phyloP scores from a whole-genome alignment of 1,139 yeast genomes.

The Yamadazyma blattariae region DNA sequence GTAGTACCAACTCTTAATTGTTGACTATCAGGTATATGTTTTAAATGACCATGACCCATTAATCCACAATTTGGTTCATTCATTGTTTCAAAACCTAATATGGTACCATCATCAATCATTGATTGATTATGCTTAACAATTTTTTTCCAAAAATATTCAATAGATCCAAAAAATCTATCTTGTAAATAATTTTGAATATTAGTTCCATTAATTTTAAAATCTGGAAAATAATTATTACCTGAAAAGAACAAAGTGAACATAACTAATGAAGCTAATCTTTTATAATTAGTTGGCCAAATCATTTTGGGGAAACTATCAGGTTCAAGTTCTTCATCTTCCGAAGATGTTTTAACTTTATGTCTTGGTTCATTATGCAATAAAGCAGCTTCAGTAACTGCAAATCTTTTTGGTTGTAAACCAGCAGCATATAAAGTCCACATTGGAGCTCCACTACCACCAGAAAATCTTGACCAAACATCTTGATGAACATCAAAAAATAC shows the following conservation, averaged over 20 bases:
- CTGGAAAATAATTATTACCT: conserved; percentile 70
- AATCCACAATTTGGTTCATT: conserved; percentile 82
- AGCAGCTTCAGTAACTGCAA: conserved; percentile 69
- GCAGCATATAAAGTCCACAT: conserved; percentile 96
- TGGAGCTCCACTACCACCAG: conserved; percentile 97
- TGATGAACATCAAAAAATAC: conserved; percentile 89
- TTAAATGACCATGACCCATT: conserved; percentile 51
- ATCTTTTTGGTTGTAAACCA: conserved; percentile 76
- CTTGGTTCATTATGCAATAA: conserved; percentile 58
- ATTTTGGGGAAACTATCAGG: conserved; percentile 60
- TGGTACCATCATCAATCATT: conserved; percentile 49
- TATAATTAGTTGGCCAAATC: conserved; percentile 93
- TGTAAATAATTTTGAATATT: conserved; percentile 82
- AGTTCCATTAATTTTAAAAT: conserved; percentile 62
- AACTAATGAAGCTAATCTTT: conserved; percentile 68
- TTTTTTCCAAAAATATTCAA: conserved; percentile 51
- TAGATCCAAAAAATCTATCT: conserved; percentile 55
- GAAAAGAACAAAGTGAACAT: conserved; percentile 88
- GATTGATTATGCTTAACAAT: conserved; percentile 49
- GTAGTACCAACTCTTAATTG: conserved; percentile 64
- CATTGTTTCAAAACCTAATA: conserved; percentile 80
- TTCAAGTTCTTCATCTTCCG: conserved; percentile 20
- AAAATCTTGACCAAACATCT: conserved; percentile 88
- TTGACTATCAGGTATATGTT: conserved; percentile 47
- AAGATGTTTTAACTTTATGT: conserved; percentile 17